A percentile compares a stretch with the other conserved stretches of the same genome.
Evolutionary conservation across 495 filamentous ascomycete species (phyloP).

Genomic region (Diplogelasinospora grovesii): DNA sequence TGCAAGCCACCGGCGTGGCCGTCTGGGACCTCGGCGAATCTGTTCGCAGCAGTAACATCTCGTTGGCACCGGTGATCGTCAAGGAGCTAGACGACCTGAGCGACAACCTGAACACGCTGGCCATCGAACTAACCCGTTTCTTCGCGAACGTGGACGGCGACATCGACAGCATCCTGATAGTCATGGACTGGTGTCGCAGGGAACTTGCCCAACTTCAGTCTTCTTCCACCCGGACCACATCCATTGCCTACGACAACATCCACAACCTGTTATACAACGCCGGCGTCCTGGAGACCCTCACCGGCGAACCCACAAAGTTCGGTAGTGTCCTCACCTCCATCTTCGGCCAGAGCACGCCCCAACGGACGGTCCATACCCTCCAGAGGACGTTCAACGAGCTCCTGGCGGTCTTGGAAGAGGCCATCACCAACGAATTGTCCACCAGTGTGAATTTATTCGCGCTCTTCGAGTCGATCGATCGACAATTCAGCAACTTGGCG

Average conservation of each 20-base stretch:
- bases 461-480: constrained; percentile 81
- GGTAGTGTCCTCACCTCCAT: constrained; percentile 60
- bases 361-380: constrained; percentile 71
- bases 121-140: constrained; percentile 76
- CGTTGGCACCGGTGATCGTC: constrained; percentile 76
- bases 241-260: constrained; percentile 67
- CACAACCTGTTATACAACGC: constrained; percentile 64
- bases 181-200: constrained; percentile 90
- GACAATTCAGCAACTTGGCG: constrained; percentile 79
- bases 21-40: constrained; percentile 90
- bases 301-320: constrained; percentile 57
- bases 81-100: constrained; percentile 74
- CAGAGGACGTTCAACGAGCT: constrained; percentile 85
- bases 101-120: constrained; percentile 73
- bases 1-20: constrained; percentile 83
- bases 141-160: constrained; percentile 89
- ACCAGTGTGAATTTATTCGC: constrained; percentile 69
- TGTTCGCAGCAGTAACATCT: constrained; percentile 83
- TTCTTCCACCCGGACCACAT: constrained; percentile 50
- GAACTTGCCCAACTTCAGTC: constrained; percentile 54
- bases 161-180: constrained; percentile 81
- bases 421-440: constrained; percentile 73
- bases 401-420: constrained; percentile 78
- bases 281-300: constrained; percentile 60
- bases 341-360: constrained; percentile 70